These are phyloP conservation scores for Areca catechu DNA, from an alignment of 176 grass and related monocot species.

Conservation along the genomic window DNA sequence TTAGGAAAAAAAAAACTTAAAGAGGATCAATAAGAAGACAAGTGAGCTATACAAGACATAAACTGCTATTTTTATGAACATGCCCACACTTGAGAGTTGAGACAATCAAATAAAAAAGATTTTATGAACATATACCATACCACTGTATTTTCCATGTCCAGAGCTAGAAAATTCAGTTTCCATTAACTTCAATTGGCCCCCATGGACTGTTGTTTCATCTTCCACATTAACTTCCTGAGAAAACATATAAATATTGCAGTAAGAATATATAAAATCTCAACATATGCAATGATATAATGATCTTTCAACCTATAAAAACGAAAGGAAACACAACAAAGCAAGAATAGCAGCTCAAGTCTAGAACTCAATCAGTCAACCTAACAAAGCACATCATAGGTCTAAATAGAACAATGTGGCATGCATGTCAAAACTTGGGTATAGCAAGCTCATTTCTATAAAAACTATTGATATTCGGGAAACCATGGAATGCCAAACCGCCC, in stretches of 20 bases:
- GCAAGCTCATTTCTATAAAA: too few relatives aligned
- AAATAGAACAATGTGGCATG: too few relatives aligned
- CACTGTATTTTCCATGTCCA: constrained; percentile 60
- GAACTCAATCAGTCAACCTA: too few relatives aligned
- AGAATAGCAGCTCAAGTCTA: too few relatives aligned
- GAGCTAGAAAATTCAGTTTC: constrained; percentile 60
- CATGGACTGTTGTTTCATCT: constrained; percentile 50
- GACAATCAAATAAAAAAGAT: constrained; percentile 3
- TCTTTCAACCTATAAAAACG: constrained; percentile 18
- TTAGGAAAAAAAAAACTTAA: too few relatives aligned
- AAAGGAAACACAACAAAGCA: too few relatives aligned
- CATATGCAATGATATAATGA: constrained; percentile 40
- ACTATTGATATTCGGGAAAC: too few relatives aligned
- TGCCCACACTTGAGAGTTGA: neutral
- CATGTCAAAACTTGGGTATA: too few relatives aligned
- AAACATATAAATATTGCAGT: constrained; percentile 46
- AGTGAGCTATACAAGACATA: too few relatives aligned
- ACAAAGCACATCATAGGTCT: too few relatives aligned
- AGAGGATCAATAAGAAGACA: too few relatives aligned
- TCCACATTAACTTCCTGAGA: constrained; percentile 53
- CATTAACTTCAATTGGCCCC: constrained; percentile 22
- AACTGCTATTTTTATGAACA: neutral
- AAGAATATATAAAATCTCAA: constrained; percentile 53
- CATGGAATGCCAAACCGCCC: too few relatives aligned
- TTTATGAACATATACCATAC: constrained; percentile 25